These are phyloP conservation scores for Aspergillus sp. DNA, from an alignment of 2,329 filamentous ascomycete genomes.

Conservation along the genomic window DNA sequence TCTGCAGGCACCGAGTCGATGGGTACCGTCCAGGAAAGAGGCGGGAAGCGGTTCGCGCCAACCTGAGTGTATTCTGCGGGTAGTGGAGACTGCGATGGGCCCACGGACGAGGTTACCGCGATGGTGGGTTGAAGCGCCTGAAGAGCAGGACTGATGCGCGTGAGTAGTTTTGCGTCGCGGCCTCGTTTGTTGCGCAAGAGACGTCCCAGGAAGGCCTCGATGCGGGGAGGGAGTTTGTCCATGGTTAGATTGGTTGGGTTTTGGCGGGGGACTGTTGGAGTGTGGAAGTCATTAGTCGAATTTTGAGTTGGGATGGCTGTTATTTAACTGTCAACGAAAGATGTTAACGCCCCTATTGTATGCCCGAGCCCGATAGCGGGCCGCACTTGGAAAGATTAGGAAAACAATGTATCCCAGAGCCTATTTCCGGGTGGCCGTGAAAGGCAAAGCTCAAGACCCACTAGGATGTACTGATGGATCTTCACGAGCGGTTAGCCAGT, in stretches of 20 bases:
- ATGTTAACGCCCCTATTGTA: too few species aligned
- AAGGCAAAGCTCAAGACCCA: too few species aligned
- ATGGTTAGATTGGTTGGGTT: neutral
- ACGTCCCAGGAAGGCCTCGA: neutral
- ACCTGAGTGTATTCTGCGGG: neutral
- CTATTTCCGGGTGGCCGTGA: too few species aligned
- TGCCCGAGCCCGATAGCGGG: too few species aligned
- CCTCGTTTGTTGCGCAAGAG: neutral
- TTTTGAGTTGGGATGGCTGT: too few species aligned
- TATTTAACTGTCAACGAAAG: too few species aligned
- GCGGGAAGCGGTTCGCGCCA: neutral
- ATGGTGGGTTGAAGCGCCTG: neutral
- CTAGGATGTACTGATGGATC: too few species aligned
- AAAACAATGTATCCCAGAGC: too few species aligned
- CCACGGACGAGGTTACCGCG: neutral
- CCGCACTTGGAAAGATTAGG: too few species aligned
- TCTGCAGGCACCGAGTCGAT: conserved; percentile 37
- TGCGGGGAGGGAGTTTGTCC: neutral
- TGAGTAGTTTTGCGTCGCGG: conserved; percentile 36
- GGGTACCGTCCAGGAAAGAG: conserved; percentile 37
- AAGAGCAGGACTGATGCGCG: conserved; percentile 30
- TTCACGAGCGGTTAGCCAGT: too few species aligned
- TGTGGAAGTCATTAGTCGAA: neutral
- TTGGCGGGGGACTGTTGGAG: neutral
- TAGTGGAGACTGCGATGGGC: neutral